phyloP scores from a whole-genome alignment of 2,329 filamentous ascomycete genomes.

The Microdochium paspali region DNA sequence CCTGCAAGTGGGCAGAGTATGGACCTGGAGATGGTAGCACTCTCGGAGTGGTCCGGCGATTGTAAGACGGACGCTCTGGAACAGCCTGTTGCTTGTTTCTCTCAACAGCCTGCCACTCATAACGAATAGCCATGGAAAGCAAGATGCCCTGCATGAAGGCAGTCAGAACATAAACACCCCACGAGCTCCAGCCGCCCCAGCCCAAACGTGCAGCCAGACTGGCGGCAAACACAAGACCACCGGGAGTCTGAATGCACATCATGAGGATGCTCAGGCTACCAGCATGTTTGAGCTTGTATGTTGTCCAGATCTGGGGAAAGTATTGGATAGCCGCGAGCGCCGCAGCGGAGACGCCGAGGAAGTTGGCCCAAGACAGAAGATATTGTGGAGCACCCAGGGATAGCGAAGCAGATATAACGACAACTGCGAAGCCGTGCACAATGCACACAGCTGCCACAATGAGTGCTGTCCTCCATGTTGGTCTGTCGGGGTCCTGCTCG shows the following conservation, averaged over 20 bases:
- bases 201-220: constrained; percentile 77
- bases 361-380: constrained; percentile 73
- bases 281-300: constrained; percentile 74
- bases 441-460: constrained; percentile 64
- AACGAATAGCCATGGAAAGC: constrained; percentile 71
- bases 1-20: constrained; percentile 22
- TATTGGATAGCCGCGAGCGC: constrained; percentile 81
- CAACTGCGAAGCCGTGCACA: constrained; percentile 62
- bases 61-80: constrained; percentile 16
- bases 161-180: constrained; percentile 84
- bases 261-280: constrained; percentile 91
- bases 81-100: constrained; percentile 8
- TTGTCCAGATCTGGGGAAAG: constrained; percentile 89
- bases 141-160: constrained; percentile 76
- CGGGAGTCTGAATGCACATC: constrained; percentile 97
- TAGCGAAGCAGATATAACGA: constrained; percentile 61
- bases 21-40: constrained; percentile 21
- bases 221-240: constrained; percentile 79
- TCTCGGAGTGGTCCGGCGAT: constrained; percentile 21
- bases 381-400: constrained; percentile 51
- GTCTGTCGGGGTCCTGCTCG: constrained; percentile 33
- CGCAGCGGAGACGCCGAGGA: constrained; percentile 72
- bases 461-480: constrained; percentile 71
- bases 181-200: constrained; percentile 82
- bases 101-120: constrained; percentile 36